Evolutionary conservation across 495 filamentous ascomycete genomes (phyloP), one percentile per base, ranked within the genome.

Genomic region (Viridothelium virens): DNA sequence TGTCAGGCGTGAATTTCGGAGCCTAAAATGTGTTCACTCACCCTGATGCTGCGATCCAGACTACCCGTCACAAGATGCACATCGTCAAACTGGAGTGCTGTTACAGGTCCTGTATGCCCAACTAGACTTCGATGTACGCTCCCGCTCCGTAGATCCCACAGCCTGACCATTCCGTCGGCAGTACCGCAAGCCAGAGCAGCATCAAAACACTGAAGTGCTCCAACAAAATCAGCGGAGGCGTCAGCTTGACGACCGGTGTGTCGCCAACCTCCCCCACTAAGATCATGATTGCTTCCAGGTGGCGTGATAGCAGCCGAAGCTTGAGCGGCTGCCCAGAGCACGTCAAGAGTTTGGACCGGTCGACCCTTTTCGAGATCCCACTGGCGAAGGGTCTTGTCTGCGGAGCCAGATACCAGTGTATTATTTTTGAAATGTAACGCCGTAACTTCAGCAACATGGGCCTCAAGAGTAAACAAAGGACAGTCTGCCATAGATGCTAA

Each of bases 241-340:
- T 89, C 86, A 38, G 86, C 80, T 48, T 81, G 67, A 47, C 85
- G 83, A 41, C 86, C 86, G 46, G 79, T 78, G 63, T 76, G 74
- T 50, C 77, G 79, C 66, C 86, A 91, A 67, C 68, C 82, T 75
- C 81, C 80, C 69, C 83, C 82, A 14, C 18, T 59, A 10, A 34
- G 53, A 14, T 9, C 14, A 36, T 10, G 47, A 38, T 61, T 63
- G 61, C 37, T 63, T 1, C 44, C 12, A 3, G 64, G 16, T 0
- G 81, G 77, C 10, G 79, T 78, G 62, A 86, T 80, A 9, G 82
- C 82, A 38, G 90, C 85, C 9, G 88, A 90, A 36, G 91, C 91
- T 75, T 97, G 95, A 2, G 94, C 92, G 1, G 94, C 91, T 3
- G 94, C 94, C 94, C 94, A 99, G 70, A 99, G 86, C n/a, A 99